Evolutionary conservation across 164 flowering plant species (phyloP), one percentile per base, ranked within the genome.

Genomic region (Magnolia sinica): DNA sequence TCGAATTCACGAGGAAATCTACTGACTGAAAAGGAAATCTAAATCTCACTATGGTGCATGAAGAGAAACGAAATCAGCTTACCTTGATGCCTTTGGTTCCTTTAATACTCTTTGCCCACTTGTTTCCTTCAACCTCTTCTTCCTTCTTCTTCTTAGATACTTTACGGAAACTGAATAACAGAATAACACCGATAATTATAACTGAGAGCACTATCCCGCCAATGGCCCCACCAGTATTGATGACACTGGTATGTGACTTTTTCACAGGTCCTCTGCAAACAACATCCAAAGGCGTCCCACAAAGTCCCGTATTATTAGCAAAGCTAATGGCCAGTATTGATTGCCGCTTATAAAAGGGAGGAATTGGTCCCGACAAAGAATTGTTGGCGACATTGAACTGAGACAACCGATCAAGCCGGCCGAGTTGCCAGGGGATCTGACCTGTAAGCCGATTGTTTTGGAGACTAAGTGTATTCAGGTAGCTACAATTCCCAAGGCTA

Each of bases 71-170:
- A 24, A 24, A 61, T 14, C 16, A 52, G 71, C 87, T 82, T 79
- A 75, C 97, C 94, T 92, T 87, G 65, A 88, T 85, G 76, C 76
- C 86, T 80, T 88, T 91, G 7, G 82, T 71, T 76, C 93, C 94
- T 79, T 86, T 87, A 1, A 92, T 78, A 75, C 76, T 84, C 86
- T 80, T 89, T 10, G 95, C 91, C 98, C 98, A 94, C 80, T 83
- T 88, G 73, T 94, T 91, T 68, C 89, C 95, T 73, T 90, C 87
- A 58, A 88, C 91, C 72, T 92, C 93, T 31, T 85, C 94, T 20
- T 85, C 88, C 83, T 82, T 87, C 87, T 85, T 87, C 78, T 63
- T 82, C 27, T 71, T 70, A 27, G 75, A 75, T 72, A 66, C 84
- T 24, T 86, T 83, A 31, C 73, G 45, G 5, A 37, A 37, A 76